Evolutionary conservation across 1,284 basidiomycete genomes (phyloP), one percentile per base, ranked within the genome.

Genomic region (Porogramme epimiltina): DNA sequence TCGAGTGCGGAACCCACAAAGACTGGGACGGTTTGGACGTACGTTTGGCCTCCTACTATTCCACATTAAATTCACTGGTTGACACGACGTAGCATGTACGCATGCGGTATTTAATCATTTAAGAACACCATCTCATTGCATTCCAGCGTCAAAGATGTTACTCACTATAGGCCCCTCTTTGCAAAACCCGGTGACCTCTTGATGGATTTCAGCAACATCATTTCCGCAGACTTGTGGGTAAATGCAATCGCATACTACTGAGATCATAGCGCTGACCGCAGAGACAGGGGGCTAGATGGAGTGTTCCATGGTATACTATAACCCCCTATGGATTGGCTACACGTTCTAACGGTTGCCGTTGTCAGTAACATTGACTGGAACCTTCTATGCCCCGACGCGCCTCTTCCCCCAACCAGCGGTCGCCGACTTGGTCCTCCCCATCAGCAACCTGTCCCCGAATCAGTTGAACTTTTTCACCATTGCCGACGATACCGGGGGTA

Each of bases 11-110:
- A 58, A 33, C 56, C 56, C n/a, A 55, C 53, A 3, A 59, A 62
- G 49, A 53, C 58, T 3, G 87, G 87, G 2, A 87, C 89, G 49
- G 79, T 87, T 37, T 89, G 87, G 87, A 87, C 85, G 2, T 55
- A 23, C 37, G 49, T 44, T 6, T 19, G 28, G 10, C 15, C 1
- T 26, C 19, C 28, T 28, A 81, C n/a, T n/a, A n/a, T n/a, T n/a
- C 82, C 31, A 5, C 5, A 10, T 18, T 4, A 2, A 39, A 41
- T 3, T 31, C n/a, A 18, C 6, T 16, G 10, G 8, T 24, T 23
- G 22, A 15, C 37, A 33, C 6, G 11, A 42, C 23, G 10, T 25
- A 18, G n/a, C n/a, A n/a, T n/a, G n/a, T n/a, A n/a, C n/a, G n/a
- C n/a, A n/a, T n/a, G n/a, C n/a, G n/a, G n/a, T n/a, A n/a, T n/a